Conservation (phyloP, 768 basidiomycete genomes). For the Psilocybe cubensis region DNA sequence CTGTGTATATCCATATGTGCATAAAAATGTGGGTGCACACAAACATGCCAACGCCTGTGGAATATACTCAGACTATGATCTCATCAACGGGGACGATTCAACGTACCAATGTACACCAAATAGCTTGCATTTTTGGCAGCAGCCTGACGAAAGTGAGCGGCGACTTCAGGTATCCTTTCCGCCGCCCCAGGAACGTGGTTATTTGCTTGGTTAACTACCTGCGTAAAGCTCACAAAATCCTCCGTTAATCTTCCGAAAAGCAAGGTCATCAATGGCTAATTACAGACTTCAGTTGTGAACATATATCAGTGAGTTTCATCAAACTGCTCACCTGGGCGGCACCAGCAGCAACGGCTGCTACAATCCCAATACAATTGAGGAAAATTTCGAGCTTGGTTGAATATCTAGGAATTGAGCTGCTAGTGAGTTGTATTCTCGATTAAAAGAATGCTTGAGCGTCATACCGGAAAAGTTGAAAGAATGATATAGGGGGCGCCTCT, state of each 20-base stretch:
- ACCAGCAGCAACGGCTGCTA: conserved; percentile 74
- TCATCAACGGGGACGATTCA: neutral
- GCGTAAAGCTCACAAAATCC: conserved; percentile 62
- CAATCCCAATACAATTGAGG: conserved; percentile 71
- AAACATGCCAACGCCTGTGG: conserved; percentile 71
- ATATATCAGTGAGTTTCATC: conserved; percentile 43
- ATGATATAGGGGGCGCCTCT: neutral
- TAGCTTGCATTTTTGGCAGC: conserved; percentile 64
- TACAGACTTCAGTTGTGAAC: neutral
- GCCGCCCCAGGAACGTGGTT: conserved; percentile 1
- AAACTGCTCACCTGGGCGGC: conserved; percentile 51
- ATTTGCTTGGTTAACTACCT: conserved; percentile 16
- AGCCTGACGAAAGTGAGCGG: conserved; percentile 47
- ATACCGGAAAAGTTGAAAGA: neutral
- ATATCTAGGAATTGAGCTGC: neutral
- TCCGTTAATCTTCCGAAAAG: conserved; percentile 83
- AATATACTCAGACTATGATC: neutral
- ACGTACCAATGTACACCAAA: conserved; percentile 65
- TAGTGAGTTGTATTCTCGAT: too few relatives aligned
- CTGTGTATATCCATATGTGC: conserved; percentile 68
- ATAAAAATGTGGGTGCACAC: conserved; percentile 73
- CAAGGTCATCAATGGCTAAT: conserved; percentile 73
- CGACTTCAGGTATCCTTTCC: conserved; percentile 34
- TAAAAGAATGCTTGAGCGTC: neutral
- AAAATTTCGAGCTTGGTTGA: conserved; percentile 51